A percentile compares a stretch with the other conserved stretches of the same genome.
Conservation (phyloP, 805 yeast species). For the Barnettozyma siamensis region DNA sequence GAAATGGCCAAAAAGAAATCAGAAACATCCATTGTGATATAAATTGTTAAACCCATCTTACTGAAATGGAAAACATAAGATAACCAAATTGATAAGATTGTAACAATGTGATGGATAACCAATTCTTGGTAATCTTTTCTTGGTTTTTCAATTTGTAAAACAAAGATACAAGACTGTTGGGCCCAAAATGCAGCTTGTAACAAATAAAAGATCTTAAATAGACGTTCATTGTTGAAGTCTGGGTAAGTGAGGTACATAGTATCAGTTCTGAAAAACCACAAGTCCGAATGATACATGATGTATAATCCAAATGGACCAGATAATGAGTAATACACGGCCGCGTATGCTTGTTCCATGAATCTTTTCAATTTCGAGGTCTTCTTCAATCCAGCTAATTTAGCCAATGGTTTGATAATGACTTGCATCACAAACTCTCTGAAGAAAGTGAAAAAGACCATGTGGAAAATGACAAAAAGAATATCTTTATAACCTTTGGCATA, state of each 20-base stretch:
- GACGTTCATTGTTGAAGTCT: slow-evolving; percentile 63
- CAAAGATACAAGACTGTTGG: slow-evolving; percentile 83
- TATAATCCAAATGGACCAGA: slow-evolving; percentile 85
- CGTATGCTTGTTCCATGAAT: slow-evolving; percentile 90
- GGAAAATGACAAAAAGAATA: slow-evolving; percentile 68
- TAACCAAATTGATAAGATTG: slow-evolving; percentile 78
- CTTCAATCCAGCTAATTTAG: slow-evolving; percentile 45
- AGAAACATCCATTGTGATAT: slow-evolving; percentile 92
- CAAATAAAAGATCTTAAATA: slow-evolving; percentile 76
- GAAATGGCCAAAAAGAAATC: slow-evolving; percentile 84
- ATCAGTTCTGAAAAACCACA: slow-evolving; percentile 86
- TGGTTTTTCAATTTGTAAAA: slow-evolving; percentile 86
- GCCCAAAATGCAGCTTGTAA: slow-evolving; percentile 97
- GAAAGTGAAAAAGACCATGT: slow-evolving; percentile 85
- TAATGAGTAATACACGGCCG: slow-evolving; percentile 71
- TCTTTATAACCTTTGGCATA: slow-evolving; percentile 90
- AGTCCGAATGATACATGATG: slow-evolving; percentile 76
- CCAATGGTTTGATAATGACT: slow-evolving; percentile 66
- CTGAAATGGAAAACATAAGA: slow-evolving; percentile 94
- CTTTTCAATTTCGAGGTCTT: slow-evolving; percentile 54
- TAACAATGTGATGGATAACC: slow-evolving; percentile 88
- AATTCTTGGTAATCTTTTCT: slow-evolving; percentile 90
- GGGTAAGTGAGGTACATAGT: slow-evolving; percentile 81
- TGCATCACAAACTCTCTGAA: slow-evolving; percentile 90
- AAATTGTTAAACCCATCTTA: slow-evolving; percentile 88